Evolutionary conservation across 2,329 filamentous ascomycete species (phyloP), one percentile per base, ranked within the genome.

Genomic region (Coniosporium tulheliwenetii): DNA sequence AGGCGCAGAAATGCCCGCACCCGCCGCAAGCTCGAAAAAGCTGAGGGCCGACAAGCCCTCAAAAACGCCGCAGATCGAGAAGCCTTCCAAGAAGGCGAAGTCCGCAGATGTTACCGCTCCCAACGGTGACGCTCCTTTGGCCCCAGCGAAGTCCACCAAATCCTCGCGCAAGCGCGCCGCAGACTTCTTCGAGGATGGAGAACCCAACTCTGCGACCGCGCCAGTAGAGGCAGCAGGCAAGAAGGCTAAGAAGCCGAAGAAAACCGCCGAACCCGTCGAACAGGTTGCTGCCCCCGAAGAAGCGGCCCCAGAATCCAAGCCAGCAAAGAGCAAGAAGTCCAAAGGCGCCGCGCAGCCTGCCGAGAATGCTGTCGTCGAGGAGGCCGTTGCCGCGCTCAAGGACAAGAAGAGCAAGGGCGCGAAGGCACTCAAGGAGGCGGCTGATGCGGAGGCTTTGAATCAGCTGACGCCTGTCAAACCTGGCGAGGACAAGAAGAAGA

Each of bases 11-110:
- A 26, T 26, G 19, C 19, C 19, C 19, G 19, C 19, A 26, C 19
- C 48, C 14, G 43, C 47, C 15, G 47, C 48, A 15, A 38, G 35
- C 1, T 50, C 48, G 10, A 60, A 60, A 46, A 58, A 58, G 40
- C 52, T 52, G 34, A 60, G 58, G 46, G 52, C 51, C 10, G 49
- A 50, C 2, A 47, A 48, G 34, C 50, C 51, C 2, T 48, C 51
- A 26, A 51, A 57, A 35, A 47, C 43, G 35, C 14, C 44, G 8
- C 44, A 45, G 16, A 34, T 40, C 15, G 43, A 48, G 40, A 43
- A 41, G 39, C 35, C 37, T 15, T 12, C 29, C 13, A 33, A 36
- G 35, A 45, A 45, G 38, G 41, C 40, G 5, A 44, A 43, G 19
- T 3, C 7, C 19, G 19, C 19, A 26, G 37, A 31, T 33, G 40